phyloP scores from a whole-genome alignment of 2,329 filamentous ascomycete species.

The Diaporthe amygdali region DNA sequence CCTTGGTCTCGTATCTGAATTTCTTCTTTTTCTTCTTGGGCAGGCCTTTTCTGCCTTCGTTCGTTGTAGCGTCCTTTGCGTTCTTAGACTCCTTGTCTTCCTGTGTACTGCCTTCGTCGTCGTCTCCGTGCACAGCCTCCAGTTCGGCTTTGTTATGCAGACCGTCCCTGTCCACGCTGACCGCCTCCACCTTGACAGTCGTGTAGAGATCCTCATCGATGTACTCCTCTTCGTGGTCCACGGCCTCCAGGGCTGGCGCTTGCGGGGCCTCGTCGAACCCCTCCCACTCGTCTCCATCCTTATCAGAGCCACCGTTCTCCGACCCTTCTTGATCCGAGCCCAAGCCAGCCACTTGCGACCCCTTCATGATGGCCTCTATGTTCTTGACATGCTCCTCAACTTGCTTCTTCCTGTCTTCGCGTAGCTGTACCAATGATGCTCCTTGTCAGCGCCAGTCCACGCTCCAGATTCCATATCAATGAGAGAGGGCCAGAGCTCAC shows the following conservation, averaged over 20 bases:
- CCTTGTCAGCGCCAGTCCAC: not conserved
- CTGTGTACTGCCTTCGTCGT: slow-evolving; percentile 38
- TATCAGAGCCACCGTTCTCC: slow-evolving; percentile 43
- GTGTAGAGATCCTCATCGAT: slow-evolving; percentile 96
- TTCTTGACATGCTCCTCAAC: slow-evolving; percentile 81
- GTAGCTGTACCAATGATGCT: slow-evolving; percentile 59
- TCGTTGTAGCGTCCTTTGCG: slow-evolving; percentile 42
- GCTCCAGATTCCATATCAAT: not conserved
- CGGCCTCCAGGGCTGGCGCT: slow-evolving; percentile 46
- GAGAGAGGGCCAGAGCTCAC: slow-evolving; percentile 52
- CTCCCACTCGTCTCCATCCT: slow-evolving; percentile 64
- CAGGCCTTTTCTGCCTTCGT: slow-evolving; percentile 55
- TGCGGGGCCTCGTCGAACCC: slow-evolving; percentile 63
- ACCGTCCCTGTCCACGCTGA: slow-evolving; percentile 78
- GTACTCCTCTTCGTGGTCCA: slow-evolving; percentile 91
- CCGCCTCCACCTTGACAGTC: slow-evolving; percentile 90
- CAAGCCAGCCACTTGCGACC: slow-evolving; percentile 58
- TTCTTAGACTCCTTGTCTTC: slow-evolving; percentile 30
- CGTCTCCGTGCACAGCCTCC: slow-evolving; percentile 41
- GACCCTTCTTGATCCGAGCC: slow-evolving; percentile 43
- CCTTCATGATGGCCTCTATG: slow-evolving; percentile 72
- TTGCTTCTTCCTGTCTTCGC: slow-evolving; percentile 81
- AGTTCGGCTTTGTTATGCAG: slow-evolving; percentile 61
- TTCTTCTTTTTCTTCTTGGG: slow-evolving; percentile 86
- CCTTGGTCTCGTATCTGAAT: slow-evolving; percentile 91